Evolutionary conservation across 192 early-diverging fungal species (phyloP), one percentile per base, ranked within the genome.

Genomic region (Gamsiella multidivaricata): DNA sequence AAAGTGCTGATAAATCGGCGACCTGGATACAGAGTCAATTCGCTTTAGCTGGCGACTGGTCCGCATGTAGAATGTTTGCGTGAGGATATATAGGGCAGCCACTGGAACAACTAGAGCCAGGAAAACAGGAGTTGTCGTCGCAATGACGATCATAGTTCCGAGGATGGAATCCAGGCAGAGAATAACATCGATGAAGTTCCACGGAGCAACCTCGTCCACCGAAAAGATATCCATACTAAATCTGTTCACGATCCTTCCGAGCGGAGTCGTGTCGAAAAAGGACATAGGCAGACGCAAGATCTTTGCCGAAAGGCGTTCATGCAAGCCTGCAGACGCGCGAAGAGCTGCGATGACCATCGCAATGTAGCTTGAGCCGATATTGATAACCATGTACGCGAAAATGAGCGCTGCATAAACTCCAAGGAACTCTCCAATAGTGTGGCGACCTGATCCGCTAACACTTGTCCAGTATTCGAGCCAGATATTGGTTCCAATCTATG

Each of bases 171-270:
- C 61, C 5, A 81, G n/a, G 5, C 83, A 80, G 31, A 80, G 78
- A 5, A 88, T 66, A 8, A 88, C 57, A n/a, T 83, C 70, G 42
- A 71, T 73, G 34, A 84, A 59, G 23, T 50, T 60, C 58, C 63
- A 71, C 0, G 76, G 62, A 7, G 81, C 47, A 15, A 66, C 59
- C 55, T 89, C 87, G 59, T 94, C 94, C 33, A 94, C 83, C 34
- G 86, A 89, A 67, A 89, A 88, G 69, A 90, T 84, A 78, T 96
- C 95, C 62, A 93, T 94, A 32, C 89, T 88, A 60, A 96, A 95
- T 28, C 95, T 88, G 70, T 96, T 93, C 42, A 95, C 65, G 72
- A 96, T 89, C 39, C 95, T 87, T 15, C 95, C 93, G 1, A 91
- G 56, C 3, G 94, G 94, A 0, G 94, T 93, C 1, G 89, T 88